Conservation (phyloP, 164 flowering plant species). For the Euptelea pleiosperma region DNA sequence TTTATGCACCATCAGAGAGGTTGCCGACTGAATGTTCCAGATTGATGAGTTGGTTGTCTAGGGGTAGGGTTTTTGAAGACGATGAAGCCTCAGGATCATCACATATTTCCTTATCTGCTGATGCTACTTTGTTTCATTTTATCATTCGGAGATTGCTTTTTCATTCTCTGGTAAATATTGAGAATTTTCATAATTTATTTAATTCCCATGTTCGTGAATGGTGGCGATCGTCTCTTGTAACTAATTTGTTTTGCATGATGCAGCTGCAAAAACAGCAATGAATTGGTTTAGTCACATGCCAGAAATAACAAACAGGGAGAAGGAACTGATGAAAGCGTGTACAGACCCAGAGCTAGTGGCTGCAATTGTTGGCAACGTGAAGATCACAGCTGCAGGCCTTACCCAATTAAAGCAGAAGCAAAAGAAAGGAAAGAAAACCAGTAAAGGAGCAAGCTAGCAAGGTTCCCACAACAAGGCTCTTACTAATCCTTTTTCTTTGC, state of each 20-base stretch:
- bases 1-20: too few species aligned
- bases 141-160: too few species aligned
- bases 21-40: too few species aligned
- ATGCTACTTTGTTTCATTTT: too few species aligned
- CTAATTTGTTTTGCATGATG: conserved; percentile 12
- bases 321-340: conserved; percentile 94
- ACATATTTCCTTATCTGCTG: too few species aligned
- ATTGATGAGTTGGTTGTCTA: too few species aligned
- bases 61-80: too few species aligned
- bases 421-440: conserved; percentile 74
- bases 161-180: background rate
- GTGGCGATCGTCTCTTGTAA: background rate
- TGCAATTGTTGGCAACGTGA: conserved; percentile 80
- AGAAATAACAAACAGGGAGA: conserved; percentile 77
- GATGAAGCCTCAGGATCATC: too few species aligned
- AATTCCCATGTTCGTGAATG: background rate
- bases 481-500: too few species aligned
- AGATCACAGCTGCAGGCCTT: conserved; percentile 86
- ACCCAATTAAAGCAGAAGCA: conserved; percentile 86
- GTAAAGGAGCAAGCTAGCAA: conserved; percentile 24
- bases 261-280: conserved; percentile 92
- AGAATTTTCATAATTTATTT: background rate
- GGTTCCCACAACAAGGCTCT: too few species aligned
- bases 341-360: conserved; percentile 92
- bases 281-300: conserved; percentile 82